These are phyloP conservation scores for Trametes punicea DNA, from an alignment of 768 basidiomycete species.

Conservation along the genomic window DNA sequence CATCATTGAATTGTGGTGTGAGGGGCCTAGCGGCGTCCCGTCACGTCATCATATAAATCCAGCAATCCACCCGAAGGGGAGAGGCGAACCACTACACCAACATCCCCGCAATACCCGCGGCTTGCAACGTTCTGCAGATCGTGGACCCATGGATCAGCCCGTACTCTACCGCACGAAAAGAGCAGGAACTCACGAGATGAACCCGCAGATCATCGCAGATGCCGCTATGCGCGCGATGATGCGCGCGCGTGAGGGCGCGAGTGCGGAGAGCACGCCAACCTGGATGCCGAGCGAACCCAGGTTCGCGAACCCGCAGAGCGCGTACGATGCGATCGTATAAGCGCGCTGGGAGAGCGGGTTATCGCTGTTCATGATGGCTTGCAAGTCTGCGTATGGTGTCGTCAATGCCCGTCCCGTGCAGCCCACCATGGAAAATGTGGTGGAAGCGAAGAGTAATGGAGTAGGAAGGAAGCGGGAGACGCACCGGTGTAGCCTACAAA, in stretches of 20 bases:
- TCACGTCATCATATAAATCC: not conserved
- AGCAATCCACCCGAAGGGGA: not conserved
- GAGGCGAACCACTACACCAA: constrained; percentile 25
- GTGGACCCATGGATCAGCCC: not conserved
- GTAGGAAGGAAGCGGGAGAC: constrained; percentile 13
- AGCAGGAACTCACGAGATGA: constrained; percentile 42
- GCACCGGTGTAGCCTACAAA: constrained; percentile 67
- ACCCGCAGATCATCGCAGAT: constrained; percentile 71
- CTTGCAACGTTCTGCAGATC: constrained; percentile 31
- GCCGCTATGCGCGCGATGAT: constrained; percentile 66
- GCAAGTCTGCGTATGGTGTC: constrained; percentile 36
- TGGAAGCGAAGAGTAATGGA: too few species aligned
- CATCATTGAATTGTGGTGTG: too few species aligned
- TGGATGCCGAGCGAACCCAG: constrained; percentile 84
- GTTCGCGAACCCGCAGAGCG: constrained; percentile 90
- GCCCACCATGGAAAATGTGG: not conserved
- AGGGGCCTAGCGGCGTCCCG: not conserved
- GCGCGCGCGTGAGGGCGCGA: constrained; percentile 66
- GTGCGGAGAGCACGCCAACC: constrained; percentile 67
- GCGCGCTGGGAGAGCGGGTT: constrained; percentile 67
- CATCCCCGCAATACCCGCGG: constrained; percentile 32
- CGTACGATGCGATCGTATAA: constrained; percentile 81
- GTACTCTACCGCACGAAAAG: not conserved
- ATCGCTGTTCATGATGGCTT: constrained; percentile 41
- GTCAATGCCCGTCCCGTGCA: not conserved